A percentile compares a stretch with the other conserved stretches of the same genome.
phyloP scores from a whole-genome alignment of 1,284 basidiomycete species.

The Tilletiopsis washingtonensis region DNA sequence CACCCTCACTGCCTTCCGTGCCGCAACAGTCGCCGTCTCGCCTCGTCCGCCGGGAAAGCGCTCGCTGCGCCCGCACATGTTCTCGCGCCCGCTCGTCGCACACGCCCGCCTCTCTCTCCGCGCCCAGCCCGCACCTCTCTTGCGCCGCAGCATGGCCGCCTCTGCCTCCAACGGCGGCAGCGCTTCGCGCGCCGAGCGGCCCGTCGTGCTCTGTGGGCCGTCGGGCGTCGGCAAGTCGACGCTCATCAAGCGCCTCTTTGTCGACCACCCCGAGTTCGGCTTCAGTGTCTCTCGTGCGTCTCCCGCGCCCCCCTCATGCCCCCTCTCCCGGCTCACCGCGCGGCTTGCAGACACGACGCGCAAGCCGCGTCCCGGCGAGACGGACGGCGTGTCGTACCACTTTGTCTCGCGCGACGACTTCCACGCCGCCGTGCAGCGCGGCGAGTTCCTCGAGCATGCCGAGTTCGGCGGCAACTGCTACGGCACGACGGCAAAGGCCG shows the following conservation, averaged over 20 bases:
- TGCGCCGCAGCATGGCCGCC: too few species aligned
- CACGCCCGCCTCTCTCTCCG: too few species aligned
- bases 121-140: too few species aligned
- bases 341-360: slow-evolving; percentile 75
- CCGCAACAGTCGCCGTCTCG: too few species aligned
- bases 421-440: slow-evolving; percentile 51
- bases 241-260: slow-evolving; percentile 74
- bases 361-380: slow-evolving; percentile 71
- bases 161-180: too few species aligned
- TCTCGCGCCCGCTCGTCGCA: too few species aligned
- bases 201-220: slow-evolving; percentile 70
- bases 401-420: slow-evolving; percentile 55
- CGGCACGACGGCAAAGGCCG: slow-evolving; percentile 74
- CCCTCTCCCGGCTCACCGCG: background rate
- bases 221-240: slow-evolving; percentile 94
- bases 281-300: slow-evolving; percentile 81
- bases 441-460: slow-evolving; percentile 59
- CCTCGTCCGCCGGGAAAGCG: too few species aligned
- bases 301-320: background rate
- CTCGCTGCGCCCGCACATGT: too few species aligned
- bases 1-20: too few species aligned
- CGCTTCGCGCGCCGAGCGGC: too few species aligned
- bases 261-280: slow-evolving; percentile 77
- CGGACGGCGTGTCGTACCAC: slow-evolving; percentile 61
- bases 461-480: slow-evolving; percentile 84